Conservation (phyloP, 2,329 filamentous ascomycete species). For the Diplodia scrobiculata region DNA sequence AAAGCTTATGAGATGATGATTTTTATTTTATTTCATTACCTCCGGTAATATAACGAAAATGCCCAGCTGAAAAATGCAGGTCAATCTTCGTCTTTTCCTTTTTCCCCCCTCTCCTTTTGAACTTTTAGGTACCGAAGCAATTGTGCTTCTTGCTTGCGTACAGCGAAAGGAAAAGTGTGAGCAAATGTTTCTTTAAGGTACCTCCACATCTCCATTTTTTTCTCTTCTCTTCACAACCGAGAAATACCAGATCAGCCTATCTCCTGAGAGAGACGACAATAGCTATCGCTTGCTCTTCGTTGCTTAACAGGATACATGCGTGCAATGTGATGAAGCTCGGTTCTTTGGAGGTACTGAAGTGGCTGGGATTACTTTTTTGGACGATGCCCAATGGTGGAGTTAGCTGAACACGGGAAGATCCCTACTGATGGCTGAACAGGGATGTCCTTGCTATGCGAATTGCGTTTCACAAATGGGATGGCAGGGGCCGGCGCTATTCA, state of each 20-base stretch:
- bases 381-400: neutral
- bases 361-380: neutral
- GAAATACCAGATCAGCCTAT: neutral
- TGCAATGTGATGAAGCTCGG: neutral
- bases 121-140: neutral
- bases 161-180: constrained; percentile 9
- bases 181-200: neutral
- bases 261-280: constrained; percentile 1
- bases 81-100: neutral
- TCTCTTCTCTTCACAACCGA: neutral
- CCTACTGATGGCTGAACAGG: neutral
- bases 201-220: neutral
- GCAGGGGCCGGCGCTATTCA: neutral
- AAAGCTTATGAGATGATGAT: constrained; percentile 9
- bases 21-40: neutral
- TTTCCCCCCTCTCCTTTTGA: neutral
- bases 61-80: neutral
- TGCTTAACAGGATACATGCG: neutral
- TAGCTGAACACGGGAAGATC: neutral
- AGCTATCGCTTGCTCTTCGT: neutral
- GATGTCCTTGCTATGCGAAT: neutral
- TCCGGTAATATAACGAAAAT: constrained; percentile 7
- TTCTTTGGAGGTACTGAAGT: neutral
- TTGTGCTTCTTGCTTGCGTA: constrained; percentile 8
- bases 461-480: neutral